Conservation (phyloP, 202 grass and related monocot genomes). For the Thinopyrum obtusiflorum region DNA sequence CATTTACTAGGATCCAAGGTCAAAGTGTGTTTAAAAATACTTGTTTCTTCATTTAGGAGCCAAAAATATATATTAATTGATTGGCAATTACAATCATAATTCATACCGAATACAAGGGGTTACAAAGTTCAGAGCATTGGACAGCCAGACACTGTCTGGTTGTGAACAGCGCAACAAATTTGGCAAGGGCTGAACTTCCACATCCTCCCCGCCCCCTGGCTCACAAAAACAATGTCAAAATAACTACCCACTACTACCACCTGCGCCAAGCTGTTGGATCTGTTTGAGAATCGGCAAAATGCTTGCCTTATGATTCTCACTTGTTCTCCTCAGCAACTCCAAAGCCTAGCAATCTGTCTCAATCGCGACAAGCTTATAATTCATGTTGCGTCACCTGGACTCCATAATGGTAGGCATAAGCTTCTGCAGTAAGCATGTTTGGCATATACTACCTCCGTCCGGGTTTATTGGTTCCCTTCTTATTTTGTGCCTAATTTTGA, state of each 20-base stretch:
- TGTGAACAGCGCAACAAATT: background rate
- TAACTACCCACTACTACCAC: background rate
- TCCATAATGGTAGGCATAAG: background rate
- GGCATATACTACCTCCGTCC: background rate
- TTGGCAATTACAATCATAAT: background rate
- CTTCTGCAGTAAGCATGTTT: background rate
- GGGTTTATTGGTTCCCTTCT: too few relatives aligned
- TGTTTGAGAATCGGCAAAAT: background rate
- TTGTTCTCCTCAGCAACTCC: background rate
- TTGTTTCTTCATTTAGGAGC: constrained; percentile 6
- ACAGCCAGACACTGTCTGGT: background rate
- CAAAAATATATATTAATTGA: background rate
- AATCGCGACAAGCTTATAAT: background rate
- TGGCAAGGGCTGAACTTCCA: background rate
- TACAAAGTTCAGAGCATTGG: background rate
- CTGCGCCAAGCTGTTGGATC: background rate
- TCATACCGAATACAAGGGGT: background rate
- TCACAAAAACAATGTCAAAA: background rate
- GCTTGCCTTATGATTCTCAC: background rate
- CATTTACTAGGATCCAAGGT: background rate
- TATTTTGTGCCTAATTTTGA: too few relatives aligned
- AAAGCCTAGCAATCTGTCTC: background rate
- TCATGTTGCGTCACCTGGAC: background rate
- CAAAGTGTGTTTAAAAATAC: background rate
- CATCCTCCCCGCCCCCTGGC: background rate